phyloP scores from a whole-genome alignment of 2,329 filamentous ascomycete species.

The Curvularia spicifera region DNA sequence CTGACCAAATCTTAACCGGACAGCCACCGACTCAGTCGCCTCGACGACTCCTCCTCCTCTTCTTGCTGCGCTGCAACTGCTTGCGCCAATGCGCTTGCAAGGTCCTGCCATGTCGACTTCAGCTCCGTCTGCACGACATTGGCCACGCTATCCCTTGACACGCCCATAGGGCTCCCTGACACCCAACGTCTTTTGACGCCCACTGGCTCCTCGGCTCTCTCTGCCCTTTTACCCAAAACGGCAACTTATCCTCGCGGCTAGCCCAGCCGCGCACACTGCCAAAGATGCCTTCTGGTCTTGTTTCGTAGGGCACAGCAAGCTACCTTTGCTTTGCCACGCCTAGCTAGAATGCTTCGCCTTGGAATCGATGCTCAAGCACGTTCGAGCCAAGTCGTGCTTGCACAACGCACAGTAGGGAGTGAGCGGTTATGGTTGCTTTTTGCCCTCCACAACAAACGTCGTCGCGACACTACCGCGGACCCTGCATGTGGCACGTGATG shows the following conservation, averaged over 20 bases:
- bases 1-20: slow-evolving; percentile 36
- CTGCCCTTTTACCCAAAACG: not conserved
- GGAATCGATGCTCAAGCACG: not conserved
- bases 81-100: slow-evolving; percentile 8
- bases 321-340: not conserved
- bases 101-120: not conserved
- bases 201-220: not conserved
- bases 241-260: not conserved
- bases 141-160: slow-evolving; percentile 7
- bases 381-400: not conserved
- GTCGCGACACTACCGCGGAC: not conserved
- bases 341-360: not conserved
- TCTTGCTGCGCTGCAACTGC: not conserved
- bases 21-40: not conserved
- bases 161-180: not conserved
- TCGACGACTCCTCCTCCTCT: not conserved
- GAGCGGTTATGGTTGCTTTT: not conserved
- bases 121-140: slow-evolving; percentile 2
- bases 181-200: slow-evolving; percentile 1
- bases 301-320: not conserved
- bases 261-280: not conserved
- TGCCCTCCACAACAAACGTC: not conserved
- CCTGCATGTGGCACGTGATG: slow-evolving; percentile 21
- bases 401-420: not conserved
- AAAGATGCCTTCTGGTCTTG: not conserved